Base-by-base conservation (phyloP, 768 basidiomycete species). In the Calocera viscosa region DNA sequence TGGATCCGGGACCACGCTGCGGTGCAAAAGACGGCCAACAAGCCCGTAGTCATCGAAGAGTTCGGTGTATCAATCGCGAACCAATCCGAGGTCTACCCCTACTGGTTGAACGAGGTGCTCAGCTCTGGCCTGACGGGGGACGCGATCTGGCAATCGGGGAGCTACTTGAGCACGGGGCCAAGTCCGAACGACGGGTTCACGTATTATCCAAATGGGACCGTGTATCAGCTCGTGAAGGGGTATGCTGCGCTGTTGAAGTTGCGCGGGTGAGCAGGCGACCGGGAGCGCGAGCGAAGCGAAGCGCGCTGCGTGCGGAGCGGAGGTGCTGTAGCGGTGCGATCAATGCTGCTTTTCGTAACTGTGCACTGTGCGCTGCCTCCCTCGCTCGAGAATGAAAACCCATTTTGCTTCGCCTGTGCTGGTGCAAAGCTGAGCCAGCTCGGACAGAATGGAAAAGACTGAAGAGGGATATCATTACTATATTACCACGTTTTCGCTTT, bases 1-100 rank as follows among this genome's bases (percentile, higher is more conserved):
- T 88, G 86, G 86, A 86, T 88, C 71, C 74, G 75, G 1, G 84
- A 86, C 74, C 86, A 88, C 73, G 80, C 80, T 14, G 73, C 79
- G 0, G 78, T 82, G 5, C 82, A 83, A 73, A 80, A 77, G 64
- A 75, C 73, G 2, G 76, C 74, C 43, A 80, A 81, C 70, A 88
- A 89, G 74, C 85, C 87, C 2, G 84, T 84, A 12, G 80, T 87
- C 69, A 69, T 69, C 39, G 86, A 88, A 71, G 87, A 87, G 69
- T 87, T 85, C 69, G 86, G 86, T 38, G 80, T 86, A 2, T 83
- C 83, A 0, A 73, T 68, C 67, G 77, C 77, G 68, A 72, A 72
- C 71, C 83, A 83, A 70, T 68, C 77, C 0, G 73, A 77, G 0
- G 80, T 79, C 14, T 88, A 87, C 73, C 74, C 80, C 26, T 72